Evolutionary conservation across 225 moss, liverwort and hornwort species (phyloP).

Genomic region (Marchantia paleacea): DNA sequence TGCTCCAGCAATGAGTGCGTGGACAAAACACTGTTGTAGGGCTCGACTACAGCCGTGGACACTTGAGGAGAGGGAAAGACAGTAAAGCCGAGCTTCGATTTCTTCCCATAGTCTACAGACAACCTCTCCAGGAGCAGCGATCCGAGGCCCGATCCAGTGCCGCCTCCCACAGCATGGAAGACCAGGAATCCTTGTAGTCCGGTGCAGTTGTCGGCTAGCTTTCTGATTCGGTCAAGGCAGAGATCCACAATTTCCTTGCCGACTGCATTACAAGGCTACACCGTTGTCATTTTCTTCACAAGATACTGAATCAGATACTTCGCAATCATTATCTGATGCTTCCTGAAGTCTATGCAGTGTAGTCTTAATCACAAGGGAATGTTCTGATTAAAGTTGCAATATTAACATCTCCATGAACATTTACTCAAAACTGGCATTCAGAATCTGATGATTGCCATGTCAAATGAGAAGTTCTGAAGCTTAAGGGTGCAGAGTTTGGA

Average conservation of each 20-base stretch:
- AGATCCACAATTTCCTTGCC: conserved; percentile 35
- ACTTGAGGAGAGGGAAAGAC: conserved; percentile 33
- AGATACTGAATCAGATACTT: too few species aligned
- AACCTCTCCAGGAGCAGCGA: conserved; percentile 30
- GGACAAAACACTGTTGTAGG: conserved; percentile 31
- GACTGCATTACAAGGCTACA: conserved; percentile 12
- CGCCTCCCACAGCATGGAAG: conserved; percentile 32
- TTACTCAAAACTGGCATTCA: neutral
- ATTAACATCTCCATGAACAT: too few species aligned
- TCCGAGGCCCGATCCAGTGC: conserved; percentile 29
- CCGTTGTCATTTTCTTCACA: neutral
- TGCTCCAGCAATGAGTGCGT: conserved; percentile 32
- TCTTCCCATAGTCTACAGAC: conserved; percentile 33
- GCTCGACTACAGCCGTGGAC: conserved; percentile 25
- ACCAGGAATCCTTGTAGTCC: conserved; percentile 29
- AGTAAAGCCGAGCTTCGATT: conserved; percentile 32
- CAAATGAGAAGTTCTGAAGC: neutral
- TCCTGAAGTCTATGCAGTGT: too few species aligned
- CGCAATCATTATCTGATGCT: too few species aligned
- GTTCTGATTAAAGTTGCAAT: too few species aligned
- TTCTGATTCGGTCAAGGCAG: conserved; percentile 31
- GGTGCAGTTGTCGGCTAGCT: conserved; percentile 29
- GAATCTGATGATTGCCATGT: neutral
- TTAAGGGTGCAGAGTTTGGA: neutral
- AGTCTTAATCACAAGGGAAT: too few species aligned